phyloP scores from a whole-genome alignment of 257 asterid species.

The Verbena officinalis region DNA sequence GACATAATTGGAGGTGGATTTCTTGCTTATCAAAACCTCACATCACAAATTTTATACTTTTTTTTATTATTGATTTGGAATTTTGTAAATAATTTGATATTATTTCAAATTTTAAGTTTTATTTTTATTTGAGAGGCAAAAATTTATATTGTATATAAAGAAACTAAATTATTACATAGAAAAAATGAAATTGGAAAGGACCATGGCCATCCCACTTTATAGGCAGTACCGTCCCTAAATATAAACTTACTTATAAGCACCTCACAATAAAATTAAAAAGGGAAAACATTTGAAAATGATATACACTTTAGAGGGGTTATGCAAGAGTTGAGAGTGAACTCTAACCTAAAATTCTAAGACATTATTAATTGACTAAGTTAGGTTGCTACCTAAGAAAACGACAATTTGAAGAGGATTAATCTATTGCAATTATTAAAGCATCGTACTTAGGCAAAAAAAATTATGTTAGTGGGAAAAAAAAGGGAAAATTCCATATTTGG shows the following conservation, averaged over 20 bases:
- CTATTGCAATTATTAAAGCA: not conserved
- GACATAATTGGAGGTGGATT: not conserved
- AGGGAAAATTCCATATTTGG: too few relatives aligned
- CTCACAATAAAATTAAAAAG: too few relatives aligned
- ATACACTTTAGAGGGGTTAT: not conserved
- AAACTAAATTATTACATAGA: too few relatives aligned
- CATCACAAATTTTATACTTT: not conserved
- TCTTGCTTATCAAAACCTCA: constrained; percentile 20
- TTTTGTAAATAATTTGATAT: too few relatives aligned
- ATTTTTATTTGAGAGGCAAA: not conserved
- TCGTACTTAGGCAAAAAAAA: not conserved
- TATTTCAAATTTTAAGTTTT: too few relatives aligned
- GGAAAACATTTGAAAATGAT: not conserved
- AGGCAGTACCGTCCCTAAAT: too few relatives aligned
- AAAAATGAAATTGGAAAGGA: too few relatives aligned
- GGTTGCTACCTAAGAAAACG: not conserved
- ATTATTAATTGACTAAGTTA: not conserved
- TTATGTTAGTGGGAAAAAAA: too few relatives aligned
- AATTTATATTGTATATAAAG: too few relatives aligned
- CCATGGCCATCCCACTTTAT: too few relatives aligned
- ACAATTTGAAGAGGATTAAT: not conserved
- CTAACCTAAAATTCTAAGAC: not conserved
- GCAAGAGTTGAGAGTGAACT: constrained; percentile 8
- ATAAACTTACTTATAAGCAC: too few relatives aligned
- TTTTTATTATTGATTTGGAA: not conserved